Evolutionary conservation across 768 basidiomycete species (phyloP).

Genomic region (Naematelia aurantialba): DNA sequence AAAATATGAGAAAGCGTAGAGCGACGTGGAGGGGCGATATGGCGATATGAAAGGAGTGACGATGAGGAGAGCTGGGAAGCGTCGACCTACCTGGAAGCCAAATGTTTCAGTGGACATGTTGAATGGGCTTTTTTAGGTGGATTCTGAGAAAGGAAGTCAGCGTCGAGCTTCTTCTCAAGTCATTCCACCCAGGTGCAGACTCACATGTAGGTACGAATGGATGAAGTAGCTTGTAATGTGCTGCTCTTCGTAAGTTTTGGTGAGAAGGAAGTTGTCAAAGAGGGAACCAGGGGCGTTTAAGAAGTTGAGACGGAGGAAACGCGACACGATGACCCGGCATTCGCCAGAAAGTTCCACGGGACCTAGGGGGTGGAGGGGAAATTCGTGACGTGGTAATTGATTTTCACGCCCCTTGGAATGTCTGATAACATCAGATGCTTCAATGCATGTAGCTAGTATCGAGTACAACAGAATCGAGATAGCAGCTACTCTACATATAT

Average conservation of each 20-base stretch:
- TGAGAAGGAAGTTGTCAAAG: not conserved
- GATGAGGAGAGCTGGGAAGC: not conserved
- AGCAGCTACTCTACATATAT: no score
- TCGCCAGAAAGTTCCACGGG: not conserved
- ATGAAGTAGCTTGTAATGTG: not conserved
- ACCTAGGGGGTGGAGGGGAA: not conserved
- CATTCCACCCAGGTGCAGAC: no score
- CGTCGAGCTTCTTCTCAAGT: not conserved
- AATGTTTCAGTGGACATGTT: slow-evolving; percentile 47
- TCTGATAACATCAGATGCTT: not conserved
- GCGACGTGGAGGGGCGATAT: not conserved
- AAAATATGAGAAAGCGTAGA: not conserved
- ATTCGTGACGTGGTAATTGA: not conserved
- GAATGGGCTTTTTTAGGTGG: not conserved
- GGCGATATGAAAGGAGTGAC: not conserved
- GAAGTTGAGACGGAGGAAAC: not conserved
- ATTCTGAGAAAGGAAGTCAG: not conserved
- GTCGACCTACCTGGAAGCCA: slow-evolving; percentile 32
- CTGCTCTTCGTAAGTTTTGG: not conserved
- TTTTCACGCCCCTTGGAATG: no score
- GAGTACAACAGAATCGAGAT: not conserved
- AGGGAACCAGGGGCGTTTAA: not conserved
- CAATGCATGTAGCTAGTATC: not conserved
- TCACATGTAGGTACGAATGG: not conserved
- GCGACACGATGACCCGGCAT: not conserved